Base-by-base conservation (phyloP, 75 land plant genomes). In the Sequoiadendron giganteum region DNA sequence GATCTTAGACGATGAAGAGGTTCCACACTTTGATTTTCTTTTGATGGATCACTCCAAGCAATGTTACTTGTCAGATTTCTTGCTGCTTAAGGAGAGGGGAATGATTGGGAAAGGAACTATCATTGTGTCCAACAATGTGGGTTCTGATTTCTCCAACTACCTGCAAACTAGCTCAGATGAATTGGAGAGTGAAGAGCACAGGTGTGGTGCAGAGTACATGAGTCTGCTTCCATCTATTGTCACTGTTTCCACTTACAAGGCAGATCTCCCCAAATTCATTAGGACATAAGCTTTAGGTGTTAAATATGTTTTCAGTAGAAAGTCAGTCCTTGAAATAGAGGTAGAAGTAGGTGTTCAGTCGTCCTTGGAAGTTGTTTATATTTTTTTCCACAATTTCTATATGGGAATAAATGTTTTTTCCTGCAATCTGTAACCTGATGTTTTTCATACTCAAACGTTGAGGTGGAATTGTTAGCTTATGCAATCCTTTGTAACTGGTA, bases 31-130 rank as follows among this genome's bases (percentile, higher is more conserved):
- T 52, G 89, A 88, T 28, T 88, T 61, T 10, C 21, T 88, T 30
- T 88, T 88, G n/a, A 61, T 88, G 88, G 89, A 88, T 87, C 89
- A 87, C 54, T 52, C 47, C 54, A 88, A 87, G 34, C 48, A 87
- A 14, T 42, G 61, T 34, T 88, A 88, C 47, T 21, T 88, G 18
- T 43, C 89, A 56, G 89, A 88, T 36, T 88, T 40, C 72, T 30
- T 88, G 39, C 49, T 88, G 3, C 36, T 88, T 9, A 88, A 42
- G 52, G 73, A 61, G 34, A 43, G 34, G 15, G 73, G 73, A 40
- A 54, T 88, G 89, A 32, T 88, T 16, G 89, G 89, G 18, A 55
- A 61, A 38, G 89, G 89, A 38, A 86, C 89, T 47, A 89, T 39
- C 43, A 55, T 88, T 32, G 61, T 88, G 39, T n/a, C 89, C 32